Conservation (phyloP, 331 rosid species). For the Acacia pycnantha region DNA sequence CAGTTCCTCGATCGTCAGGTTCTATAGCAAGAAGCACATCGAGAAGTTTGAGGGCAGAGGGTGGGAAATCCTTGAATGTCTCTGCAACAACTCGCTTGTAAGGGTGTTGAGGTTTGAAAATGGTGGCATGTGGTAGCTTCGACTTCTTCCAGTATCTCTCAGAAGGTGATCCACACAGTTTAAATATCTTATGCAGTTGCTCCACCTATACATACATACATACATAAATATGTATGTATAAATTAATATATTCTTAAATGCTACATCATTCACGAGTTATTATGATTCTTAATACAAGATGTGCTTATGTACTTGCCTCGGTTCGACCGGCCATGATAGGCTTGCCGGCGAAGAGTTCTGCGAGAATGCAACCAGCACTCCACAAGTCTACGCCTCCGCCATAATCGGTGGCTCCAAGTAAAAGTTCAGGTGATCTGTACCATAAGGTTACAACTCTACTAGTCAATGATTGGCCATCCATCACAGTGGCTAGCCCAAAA, state of each 20-base stretch:
- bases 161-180: conserved; percentile 30
- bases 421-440: conserved; percentile 71
- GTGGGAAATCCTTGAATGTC: conserved; percentile 52
- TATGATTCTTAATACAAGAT: background rate
- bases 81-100: conserved; percentile 53
- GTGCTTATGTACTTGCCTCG: conserved; percentile 37
- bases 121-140: conserved; percentile 58
- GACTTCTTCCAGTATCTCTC: conserved; percentile 65
- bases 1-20: conserved; percentile 55
- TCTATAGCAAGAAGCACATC: conserved; percentile 60
- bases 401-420: conserved; percentile 60
- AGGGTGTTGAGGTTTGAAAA: conserved; percentile 61
- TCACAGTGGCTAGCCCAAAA: conserved; percentile 57
- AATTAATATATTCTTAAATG: background rate
- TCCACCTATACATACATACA: conserved; percentile 45
- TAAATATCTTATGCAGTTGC: conserved; percentile 66
- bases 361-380: conserved; percentile 62
- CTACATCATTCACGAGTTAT: background rate
- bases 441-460: conserved; percentile 70
- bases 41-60: conserved; percentile 45
- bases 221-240: background rate
- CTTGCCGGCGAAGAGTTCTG: conserved; percentile 56
- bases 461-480: conserved; percentile 48
- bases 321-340: conserved; percentile 73
- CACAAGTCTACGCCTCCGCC: conserved; percentile 37